Evolutionary conservation across 805 yeast genomes (phyloP), one percentile per base, ranked within the genome.

Genomic region (Candida quercuum): DNA sequence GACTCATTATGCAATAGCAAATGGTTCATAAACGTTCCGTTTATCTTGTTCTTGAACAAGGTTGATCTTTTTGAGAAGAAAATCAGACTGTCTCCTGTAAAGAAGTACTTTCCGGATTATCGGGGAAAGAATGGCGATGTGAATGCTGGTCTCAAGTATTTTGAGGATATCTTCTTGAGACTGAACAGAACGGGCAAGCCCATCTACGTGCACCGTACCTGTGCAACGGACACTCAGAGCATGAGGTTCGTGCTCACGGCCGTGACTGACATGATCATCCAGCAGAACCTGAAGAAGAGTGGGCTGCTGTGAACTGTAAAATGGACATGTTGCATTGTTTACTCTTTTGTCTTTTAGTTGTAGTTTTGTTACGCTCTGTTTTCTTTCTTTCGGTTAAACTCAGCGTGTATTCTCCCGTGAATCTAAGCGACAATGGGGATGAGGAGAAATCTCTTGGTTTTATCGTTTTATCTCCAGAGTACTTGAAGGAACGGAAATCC

Each of bases 191-290:
- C 72, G 4, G 72, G 77, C 23, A 71, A 76, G 33, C 91, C 88
- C n/a, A 74, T 93, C 23, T 93, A 93, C 56, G 83, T 86, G 17
- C 96, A 88, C 63, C 67, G 88, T 47, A 93, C 99, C 1, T 88
- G 97, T 63, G 99, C 99, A 0, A 93, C 99, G 0, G 98, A 93
- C 58, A 76, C 94, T 0, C 69, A 76, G 38, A 76, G 88, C 21
- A 93, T 93, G 96, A 74, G 76, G 53, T 91, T 89, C 54, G 96
- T 93, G 14, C 69, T 93, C 39, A 76, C 85, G 4, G 96, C 98
- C 0, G 96, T 88, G 8, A 87, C 97, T 1, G 98, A 93, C 63
- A 71, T 87, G 76, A 76, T 93, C 33, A 75, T 91, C 22, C 91
- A 85, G 56, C 84, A 84, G 51, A 89, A 85, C 55, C 61, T 91